Evolutionary conservation across 2,329 filamentous ascomycete species (phyloP).

Genomic region (Domatiomyces globalis): DNA sequence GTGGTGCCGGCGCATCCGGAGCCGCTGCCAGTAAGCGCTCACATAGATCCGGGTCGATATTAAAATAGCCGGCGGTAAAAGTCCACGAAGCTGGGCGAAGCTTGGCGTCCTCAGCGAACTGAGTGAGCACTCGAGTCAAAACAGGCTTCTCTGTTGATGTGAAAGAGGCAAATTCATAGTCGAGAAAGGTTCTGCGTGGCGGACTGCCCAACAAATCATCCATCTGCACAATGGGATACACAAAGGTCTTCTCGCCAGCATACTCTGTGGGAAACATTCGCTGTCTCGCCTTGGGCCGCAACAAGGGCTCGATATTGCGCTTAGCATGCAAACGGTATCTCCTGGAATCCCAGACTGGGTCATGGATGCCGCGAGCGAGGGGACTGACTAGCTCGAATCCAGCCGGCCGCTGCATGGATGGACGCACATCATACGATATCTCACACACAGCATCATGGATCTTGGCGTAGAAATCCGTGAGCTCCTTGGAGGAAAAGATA

Average conservation of each 20-base stretch:
- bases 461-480: slow-evolving; percentile 68
- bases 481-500: slow-evolving; percentile 61
- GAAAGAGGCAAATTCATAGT: slow-evolving; percentile 30
- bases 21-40: slow-evolving; percentile 56
- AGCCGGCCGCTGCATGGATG: slow-evolving; percentile 35
- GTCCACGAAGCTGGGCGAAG: slow-evolving; percentile 70
- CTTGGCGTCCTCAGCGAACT: slow-evolving; percentile 44
- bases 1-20: slow-evolving; percentile 15
- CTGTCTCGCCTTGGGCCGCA: slow-evolving; percentile 32
- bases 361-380: slow-evolving; percentile 14
- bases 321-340: slow-evolving; percentile 57
- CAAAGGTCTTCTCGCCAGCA: slow-evolving; percentile 46
- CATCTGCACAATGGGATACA: slow-evolving; percentile 80
- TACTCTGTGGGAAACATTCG: slow-evolving; percentile 17
- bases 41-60: slow-evolving; percentile 75
- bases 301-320: slow-evolving; percentile 49
- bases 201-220: slow-evolving; percentile 54
- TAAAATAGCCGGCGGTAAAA: slow-evolving; percentile 97
- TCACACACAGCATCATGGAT: slow-evolving; percentile 65
- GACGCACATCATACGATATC: slow-evolving; percentile 67
- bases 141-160: slow-evolving; percentile 80
- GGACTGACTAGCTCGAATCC: slow-evolving; percentile 40
- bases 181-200: slow-evolving; percentile 10
- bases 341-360: slow-evolving; percentile 17
- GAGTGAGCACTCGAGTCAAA: slow-evolving; percentile 57